Conservation (phyloP, 2,329 filamentous ascomycete species). For the Graphilbum fragrans region DNA sequence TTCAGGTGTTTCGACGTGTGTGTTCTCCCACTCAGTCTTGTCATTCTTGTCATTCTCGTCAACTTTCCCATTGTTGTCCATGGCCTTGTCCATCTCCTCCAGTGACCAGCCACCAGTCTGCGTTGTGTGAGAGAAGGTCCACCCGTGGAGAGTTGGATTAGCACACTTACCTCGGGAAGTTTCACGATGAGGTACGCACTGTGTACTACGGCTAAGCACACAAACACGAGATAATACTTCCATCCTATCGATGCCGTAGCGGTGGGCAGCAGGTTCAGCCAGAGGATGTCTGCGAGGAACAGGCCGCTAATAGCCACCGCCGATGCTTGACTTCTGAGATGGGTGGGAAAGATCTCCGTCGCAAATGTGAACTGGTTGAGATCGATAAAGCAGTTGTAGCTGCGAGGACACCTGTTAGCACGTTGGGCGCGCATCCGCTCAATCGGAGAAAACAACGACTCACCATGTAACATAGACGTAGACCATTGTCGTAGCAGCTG, state of each 20-base stretch:
- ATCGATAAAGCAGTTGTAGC: constrained; percentile 3
- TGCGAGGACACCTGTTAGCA: neutral
- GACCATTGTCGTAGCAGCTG: neutral
- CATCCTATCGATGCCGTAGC: constrained; percentile 1
- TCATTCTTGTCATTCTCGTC: too few relatives aligned
- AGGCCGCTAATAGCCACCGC: constrained; percentile 2
- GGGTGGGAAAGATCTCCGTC: constrained; percentile 5
- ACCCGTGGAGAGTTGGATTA: neutral
- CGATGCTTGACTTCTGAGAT: constrained; percentile 1
- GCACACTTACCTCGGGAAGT: constrained; percentile 2
- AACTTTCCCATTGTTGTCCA: too few relatives aligned
- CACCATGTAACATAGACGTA: constrained; percentile 1
- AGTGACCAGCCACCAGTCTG: neutral
- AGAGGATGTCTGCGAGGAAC: constrained; percentile 1
- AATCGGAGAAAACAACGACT: neutral
- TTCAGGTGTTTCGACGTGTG: too few relatives aligned
- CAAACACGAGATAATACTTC: constrained; percentile 5
- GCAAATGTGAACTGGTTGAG: constrained; percentile 4
- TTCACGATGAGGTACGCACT: neutral
- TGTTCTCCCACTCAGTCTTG: too few relatives aligned
- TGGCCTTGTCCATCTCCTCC: neutral
- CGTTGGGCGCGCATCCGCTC: neutral
- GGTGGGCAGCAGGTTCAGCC: constrained; percentile 1
- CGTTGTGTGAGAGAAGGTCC: neutral
- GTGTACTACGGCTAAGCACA: constrained; percentile 1